Percentiles rank a stretch among this genome's conserved stretches.
Evolutionary conservation across 371 early-diverging fungal genomes (phyloP).

Genomic region (Mortierella polycephala): DNA sequence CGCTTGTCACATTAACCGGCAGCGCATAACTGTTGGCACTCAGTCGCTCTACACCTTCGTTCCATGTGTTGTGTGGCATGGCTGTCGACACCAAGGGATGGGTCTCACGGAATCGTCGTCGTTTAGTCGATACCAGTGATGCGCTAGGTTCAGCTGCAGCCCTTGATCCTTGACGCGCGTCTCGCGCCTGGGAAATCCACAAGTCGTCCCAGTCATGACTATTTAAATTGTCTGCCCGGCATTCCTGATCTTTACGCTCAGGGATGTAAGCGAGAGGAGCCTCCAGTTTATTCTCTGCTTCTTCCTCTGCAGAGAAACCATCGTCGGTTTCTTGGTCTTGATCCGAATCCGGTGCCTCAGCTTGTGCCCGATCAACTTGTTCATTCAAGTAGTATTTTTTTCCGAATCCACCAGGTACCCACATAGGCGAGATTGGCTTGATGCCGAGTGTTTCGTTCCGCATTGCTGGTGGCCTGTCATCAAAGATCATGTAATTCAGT

Average conservation of each 20-base stretch:
- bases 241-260: not conserved
- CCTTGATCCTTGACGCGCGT: not conserved
- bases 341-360: slow-evolving; percentile 36
- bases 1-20: not conserved
- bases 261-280: slow-evolving; percentile 8
- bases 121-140: not conserved
- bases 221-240: not conserved
- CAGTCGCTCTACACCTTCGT: slow-evolving; percentile 16
- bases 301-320: slow-evolving; percentile 30
- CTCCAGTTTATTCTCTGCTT: slow-evolving; percentile 12
- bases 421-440: not conserved
- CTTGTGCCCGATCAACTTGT: slow-evolving; percentile 14
- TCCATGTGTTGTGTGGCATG: slow-evolving; percentile 15
- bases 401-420: slow-evolving; percentile 6
- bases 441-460: not conserved
- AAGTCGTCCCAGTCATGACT: slow-evolving; percentile 10
- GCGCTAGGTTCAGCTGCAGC: not conserved
- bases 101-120: slow-evolving; percentile 14
- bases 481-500: not conserved
- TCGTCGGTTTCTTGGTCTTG: slow-evolving; percentile 33
- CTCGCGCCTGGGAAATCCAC: slow-evolving; percentile 13
- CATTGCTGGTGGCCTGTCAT: slow-evolving; percentile 7
- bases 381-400: slow-evolving; percentile 26
- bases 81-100: slow-evolving; percentile 4
- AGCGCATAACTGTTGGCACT: slow-evolving; percentile 18